These are phyloP conservation scores for Infundibulicybe gibba DNA, from an alignment of 768 basidiomycete genomes.

Conservation along the genomic window DNA sequence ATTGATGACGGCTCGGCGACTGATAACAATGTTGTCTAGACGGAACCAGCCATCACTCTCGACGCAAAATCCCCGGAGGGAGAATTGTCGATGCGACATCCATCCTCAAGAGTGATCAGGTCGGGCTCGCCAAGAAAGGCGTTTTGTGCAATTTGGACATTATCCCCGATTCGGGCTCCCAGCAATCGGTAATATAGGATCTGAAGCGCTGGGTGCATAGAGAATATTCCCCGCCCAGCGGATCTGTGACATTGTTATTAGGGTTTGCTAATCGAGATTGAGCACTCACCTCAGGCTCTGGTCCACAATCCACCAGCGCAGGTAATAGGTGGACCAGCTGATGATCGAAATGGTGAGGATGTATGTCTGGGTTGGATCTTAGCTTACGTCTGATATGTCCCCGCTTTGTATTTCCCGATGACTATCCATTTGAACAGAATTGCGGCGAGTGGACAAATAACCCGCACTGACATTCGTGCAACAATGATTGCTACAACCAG, in stretches of 20 bases:
- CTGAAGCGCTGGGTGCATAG: slow-evolving; percentile 30
- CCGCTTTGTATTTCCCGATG: slow-evolving; percentile 37
- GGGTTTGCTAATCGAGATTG: neutral
- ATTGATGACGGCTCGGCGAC: slow-evolving; percentile 34
- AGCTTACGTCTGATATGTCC: slow-evolving; percentile 31
- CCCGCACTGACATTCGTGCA: slow-evolving; percentile 28
- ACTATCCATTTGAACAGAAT: slow-evolving; percentile 45
- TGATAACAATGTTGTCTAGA: slow-evolving; percentile 33
- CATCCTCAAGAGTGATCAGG: slow-evolving; percentile 38
- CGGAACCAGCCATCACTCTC: slow-evolving; percentile 42
- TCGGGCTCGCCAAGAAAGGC: slow-evolving; percentile 41
- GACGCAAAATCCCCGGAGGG: slow-evolving; percentile 40
- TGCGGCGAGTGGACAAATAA: slow-evolving; percentile 32
- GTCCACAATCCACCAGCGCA: slow-evolving; percentile 44
- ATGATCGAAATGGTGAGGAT: neutral
- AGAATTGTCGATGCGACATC: slow-evolving; percentile 36
- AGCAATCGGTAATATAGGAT: slow-evolving; percentile 41
- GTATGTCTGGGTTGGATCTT: neutral
- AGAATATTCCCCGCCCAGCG: slow-evolving; percentile 39
- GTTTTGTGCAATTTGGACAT: slow-evolving; percentile 34
- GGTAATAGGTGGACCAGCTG: slow-evolving; percentile 37
- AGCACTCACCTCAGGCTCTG: slow-evolving; percentile 24
- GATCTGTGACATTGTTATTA: slow-evolving; percentile 13
- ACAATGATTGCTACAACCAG: slow-evolving; percentile 29
- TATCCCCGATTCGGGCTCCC: slow-evolving; percentile 37